These are phyloP conservation scores for Talaromyces sp. DNA, from an alignment of 2,329 filamentous ascomycete species.

Conservation along the genomic window DNA sequence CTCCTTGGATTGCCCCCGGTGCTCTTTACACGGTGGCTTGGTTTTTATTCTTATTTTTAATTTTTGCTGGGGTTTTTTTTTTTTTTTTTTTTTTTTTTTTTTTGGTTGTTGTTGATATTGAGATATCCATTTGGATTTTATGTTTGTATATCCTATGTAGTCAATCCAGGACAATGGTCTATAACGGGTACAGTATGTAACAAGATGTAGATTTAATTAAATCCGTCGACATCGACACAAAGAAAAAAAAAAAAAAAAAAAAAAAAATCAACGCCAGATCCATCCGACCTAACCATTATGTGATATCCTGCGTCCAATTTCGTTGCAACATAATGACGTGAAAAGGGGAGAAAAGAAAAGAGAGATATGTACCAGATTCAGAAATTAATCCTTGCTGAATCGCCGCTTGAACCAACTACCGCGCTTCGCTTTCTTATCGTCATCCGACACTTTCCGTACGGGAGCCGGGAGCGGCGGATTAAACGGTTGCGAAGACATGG, in stretches of 20 bases:
- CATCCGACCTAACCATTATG: conserved; percentile 1
- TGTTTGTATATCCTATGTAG: not conserved
- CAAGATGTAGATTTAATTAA: not conserved
- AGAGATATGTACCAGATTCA: conserved; percentile 2
- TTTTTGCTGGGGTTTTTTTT: too few relatives aligned
- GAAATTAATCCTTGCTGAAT: conserved; percentile 55
- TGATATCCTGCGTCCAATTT: conserved; percentile 7
- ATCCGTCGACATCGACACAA: not conserved
- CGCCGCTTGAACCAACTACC: conserved; percentile 85
- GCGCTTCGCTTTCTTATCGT: conserved; percentile 48
- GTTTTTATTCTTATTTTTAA: too few relatives aligned
- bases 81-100: too few relatives aligned
- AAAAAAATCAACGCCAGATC: not conserved
- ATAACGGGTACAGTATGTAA: not conserved
- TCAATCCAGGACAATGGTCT: not conserved
- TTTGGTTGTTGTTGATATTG: not conserved
- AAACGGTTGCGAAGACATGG: conserved; percentile 9
- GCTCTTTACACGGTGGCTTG: too few relatives aligned
- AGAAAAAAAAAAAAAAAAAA: not conserved
- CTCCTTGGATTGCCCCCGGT: too few relatives aligned
- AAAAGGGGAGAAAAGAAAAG: not conserved
- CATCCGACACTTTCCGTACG: conserved; percentile 17
- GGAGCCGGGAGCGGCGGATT: conserved; percentile 11
- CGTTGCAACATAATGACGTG: conserved; percentile 4
- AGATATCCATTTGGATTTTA: conserved; percentile 3